phyloP scores from a whole-genome alignment of 345 rosid genomes.

The Pistacia atlantica region DNA sequence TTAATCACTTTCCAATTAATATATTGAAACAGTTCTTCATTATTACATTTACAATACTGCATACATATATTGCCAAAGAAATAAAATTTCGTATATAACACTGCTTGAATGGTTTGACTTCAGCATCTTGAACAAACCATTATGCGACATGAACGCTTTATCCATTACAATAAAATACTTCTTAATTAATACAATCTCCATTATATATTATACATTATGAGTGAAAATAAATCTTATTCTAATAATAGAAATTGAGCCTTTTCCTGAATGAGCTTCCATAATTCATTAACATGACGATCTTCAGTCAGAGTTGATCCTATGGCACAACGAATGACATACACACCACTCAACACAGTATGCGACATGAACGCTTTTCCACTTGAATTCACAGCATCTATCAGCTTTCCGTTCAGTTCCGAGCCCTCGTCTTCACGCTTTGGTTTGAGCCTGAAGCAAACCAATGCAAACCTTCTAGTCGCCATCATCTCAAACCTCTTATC shows the following conservation, averaged over 20 bases:
- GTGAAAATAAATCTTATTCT: too few relatives aligned
- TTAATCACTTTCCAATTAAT: too few relatives aligned
- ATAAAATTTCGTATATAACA: too few relatives aligned
- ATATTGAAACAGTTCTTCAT: too few relatives aligned
- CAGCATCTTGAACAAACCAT: too few relatives aligned
- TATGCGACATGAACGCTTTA: too few relatives aligned
- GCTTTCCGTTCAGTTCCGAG: conserved; percentile 7
- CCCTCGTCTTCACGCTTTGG: neutral
- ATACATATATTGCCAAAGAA: too few relatives aligned
- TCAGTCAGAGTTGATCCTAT: conserved; percentile 28
- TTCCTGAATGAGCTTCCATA: conserved; percentile 34
- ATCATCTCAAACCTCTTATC: conserved; percentile 32
- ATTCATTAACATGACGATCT: conserved; percentile 26
- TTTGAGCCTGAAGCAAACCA: conserved; percentile 43
- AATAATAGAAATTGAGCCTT: conserved; percentile 9
- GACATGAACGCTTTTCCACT: conserved; percentile 32
- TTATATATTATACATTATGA: too few relatives aligned
- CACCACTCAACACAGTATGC: conserved; percentile 26
- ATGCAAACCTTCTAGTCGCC: conserved; percentile 32
- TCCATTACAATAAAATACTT: too few relatives aligned
- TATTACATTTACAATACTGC: too few relatives aligned
- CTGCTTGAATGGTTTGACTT: too few relatives aligned
- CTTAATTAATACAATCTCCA: too few relatives aligned
- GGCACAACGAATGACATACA: conserved; percentile 21
- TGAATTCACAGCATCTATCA: conserved; percentile 29